Percentiles rank a stretch among this genome's conserved stretches.
These are phyloP conservation scores for Ceratocystis colombiana DNA, from an alignment of 2,329 filamentous ascomycete genomes.

Conservation along the genomic window DNA sequence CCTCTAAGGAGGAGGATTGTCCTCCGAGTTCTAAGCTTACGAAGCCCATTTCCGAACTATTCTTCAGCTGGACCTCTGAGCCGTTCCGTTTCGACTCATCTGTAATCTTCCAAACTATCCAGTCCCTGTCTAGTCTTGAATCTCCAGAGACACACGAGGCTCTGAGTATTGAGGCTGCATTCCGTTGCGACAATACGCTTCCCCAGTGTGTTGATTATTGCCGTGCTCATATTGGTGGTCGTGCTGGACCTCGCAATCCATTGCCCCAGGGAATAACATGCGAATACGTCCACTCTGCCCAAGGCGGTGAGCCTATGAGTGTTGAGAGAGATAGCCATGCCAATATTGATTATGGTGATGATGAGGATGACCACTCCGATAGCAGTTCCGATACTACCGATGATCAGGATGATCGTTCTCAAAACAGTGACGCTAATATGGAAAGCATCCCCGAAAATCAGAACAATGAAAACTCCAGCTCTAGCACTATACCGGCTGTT, in stretches of 20 bases:
- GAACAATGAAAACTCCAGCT: conserved; percentile 28
- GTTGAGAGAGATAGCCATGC: conserved; percentile 23
- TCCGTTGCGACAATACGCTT: conserved; percentile 62
- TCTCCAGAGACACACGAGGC: conserved; percentile 34
- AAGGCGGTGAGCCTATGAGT: conserved; percentile 28
- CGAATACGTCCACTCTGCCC: conserved; percentile 29
- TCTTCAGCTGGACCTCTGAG: conserved; percentile 17
- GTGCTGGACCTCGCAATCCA: conserved; percentile 53
- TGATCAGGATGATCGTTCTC: conserved; percentile 23
- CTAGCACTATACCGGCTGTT: background rate
- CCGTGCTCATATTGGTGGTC: conserved; percentile 47
- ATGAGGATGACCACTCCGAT: conserved; percentile 26
- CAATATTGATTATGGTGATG: conserved; percentile 27
- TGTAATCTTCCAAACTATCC: conserved; percentile 36
- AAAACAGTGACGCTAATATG: conserved; percentile 25
- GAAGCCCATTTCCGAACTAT: background rate
- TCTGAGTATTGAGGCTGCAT: conserved; percentile 68
- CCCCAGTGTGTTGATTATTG: conserved; percentile 64
- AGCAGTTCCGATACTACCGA: conserved; percentile 24
- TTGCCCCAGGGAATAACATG: conserved; percentile 41
- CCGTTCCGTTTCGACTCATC: conserved; percentile 25
- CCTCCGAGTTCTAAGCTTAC: background rate
- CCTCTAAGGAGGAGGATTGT: conserved; percentile 14
- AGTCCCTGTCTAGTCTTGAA: conserved; percentile 34
- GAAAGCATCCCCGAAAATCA: conserved; percentile 28